phyloP scores from a whole-genome alignment of 2,329 filamentous ascomycete species.

The Rutstroemia sp. region DNA sequence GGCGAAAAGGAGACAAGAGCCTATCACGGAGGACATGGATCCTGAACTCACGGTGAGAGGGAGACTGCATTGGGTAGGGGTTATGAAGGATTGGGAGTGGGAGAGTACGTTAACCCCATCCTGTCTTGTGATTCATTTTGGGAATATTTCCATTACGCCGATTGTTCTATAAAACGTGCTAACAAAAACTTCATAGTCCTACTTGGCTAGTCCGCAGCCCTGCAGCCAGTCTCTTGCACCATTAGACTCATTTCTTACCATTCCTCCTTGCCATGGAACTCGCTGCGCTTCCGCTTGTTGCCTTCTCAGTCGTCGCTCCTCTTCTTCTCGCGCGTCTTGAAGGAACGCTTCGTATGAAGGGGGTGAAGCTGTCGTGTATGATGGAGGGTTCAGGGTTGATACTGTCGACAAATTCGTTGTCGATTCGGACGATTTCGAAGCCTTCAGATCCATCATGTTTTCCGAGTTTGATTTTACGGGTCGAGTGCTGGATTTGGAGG shows the following conservation, averaged over 20 bases:
- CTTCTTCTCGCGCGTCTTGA: background rate
- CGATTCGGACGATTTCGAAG: too few species aligned
- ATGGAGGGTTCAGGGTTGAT: background rate
- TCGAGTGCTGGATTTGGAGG: too few species aligned
- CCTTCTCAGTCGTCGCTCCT: background rate
- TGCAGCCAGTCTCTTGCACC: background rate
- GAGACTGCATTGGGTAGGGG: conserved; percentile 59
- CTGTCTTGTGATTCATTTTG: too few species aligned
- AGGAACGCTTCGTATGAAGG: conserved; percentile 7
- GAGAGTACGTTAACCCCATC: conserved; percentile 46
- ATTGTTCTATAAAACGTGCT: background rate
- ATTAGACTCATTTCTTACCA: too few species aligned
- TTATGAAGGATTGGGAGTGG: conserved; percentile 69
- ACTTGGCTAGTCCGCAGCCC: conserved; percentile 4
- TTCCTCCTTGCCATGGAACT: too few species aligned
- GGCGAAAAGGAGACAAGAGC: conserved; percentile 17
- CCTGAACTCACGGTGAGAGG: conserved; percentile 58
- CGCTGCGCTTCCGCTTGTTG: too few species aligned
- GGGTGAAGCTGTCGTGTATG: background rate
- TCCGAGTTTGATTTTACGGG: too few species aligned
- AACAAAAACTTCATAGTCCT: background rate
- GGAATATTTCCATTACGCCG: background rate
- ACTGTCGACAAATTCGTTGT: background rate
- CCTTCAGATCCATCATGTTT: too few species aligned
- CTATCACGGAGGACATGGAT: conserved; percentile 39